Conservation (phyloP, 768 basidiomycete genomes). For the Suillus cothurnatus region DNA sequence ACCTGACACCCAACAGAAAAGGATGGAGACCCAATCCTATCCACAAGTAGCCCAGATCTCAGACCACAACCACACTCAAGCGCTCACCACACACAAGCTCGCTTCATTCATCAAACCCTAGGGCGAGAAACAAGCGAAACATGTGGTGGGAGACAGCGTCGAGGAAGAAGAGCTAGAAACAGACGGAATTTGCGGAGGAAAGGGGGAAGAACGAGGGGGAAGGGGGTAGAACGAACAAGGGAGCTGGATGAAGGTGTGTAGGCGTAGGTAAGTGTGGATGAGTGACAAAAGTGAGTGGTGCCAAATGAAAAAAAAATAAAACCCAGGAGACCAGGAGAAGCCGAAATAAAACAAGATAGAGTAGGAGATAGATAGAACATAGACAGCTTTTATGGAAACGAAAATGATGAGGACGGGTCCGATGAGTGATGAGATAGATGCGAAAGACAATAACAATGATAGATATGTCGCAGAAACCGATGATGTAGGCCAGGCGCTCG, state of each 20-base stretch:
- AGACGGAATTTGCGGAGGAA: conserved; percentile 19
- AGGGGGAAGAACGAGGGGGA: conserved; percentile 22
- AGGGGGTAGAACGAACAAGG: conserved; percentile 19
- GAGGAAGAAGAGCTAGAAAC: conserved; percentile 7
- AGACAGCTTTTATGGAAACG: conserved; percentile 17
- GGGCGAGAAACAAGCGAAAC: conserved; percentile 45
- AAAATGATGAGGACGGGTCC: conserved; percentile 20
- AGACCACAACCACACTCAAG: conserved; percentile 25
- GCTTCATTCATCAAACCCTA: conserved; percentile 46
- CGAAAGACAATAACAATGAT: conserved; percentile 14
- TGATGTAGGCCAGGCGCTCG: conserved; percentile 10
- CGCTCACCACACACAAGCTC: conserved; percentile 47
- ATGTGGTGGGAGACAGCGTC: conserved; percentile 35
- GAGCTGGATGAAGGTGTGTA: conserved; percentile 6
- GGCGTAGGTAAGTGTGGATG: not conserved
- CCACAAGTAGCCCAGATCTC: conserved; percentile 11
- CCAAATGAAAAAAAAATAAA: conserved; percentile 15
- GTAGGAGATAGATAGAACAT: conserved; percentile 28
- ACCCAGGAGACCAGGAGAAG: conserved; percentile 15
- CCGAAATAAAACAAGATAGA: conserved; percentile 26
- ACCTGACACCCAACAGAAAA: conserved; percentile 5
- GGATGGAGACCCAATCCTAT: conserved; percentile 6
- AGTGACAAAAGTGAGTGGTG: conserved; percentile 12
- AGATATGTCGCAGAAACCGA: conserved; percentile 15
- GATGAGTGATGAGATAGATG: conserved; percentile 18